These are phyloP conservation scores for Eimeria mitis DNA, from an alignment of 169 alveolate species.

Conservation along the genomic window DNA sequence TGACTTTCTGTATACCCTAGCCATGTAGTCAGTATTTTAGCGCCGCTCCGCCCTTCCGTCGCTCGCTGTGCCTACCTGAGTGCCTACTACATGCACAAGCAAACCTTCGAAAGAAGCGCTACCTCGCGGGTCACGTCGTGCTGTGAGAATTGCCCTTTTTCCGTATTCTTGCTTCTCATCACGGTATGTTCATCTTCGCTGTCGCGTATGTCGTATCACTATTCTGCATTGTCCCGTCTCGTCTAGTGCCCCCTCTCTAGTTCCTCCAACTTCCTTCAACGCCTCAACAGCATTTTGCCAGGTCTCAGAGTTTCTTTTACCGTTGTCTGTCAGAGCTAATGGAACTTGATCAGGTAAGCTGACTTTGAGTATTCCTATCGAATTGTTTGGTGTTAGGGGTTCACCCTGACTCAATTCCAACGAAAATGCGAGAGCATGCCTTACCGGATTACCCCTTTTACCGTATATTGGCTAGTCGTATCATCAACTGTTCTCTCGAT, in stretches of 20 bases:
- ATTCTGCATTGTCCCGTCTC: background rate
- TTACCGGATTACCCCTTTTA: background rate
- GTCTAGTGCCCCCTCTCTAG: background rate
- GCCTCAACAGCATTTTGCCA: background rate
- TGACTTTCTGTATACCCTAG: too few relatives aligned
- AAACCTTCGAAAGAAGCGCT: background rate
- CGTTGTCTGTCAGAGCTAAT: background rate
- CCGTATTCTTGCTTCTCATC: background rate
- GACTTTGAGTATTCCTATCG: background rate
- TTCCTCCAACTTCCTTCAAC: background rate
- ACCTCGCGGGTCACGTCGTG: background rate
- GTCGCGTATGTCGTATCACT: background rate
- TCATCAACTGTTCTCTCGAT: background rate
- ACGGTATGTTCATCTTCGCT: background rate
- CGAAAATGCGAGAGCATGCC: background rate
- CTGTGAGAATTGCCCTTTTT: background rate
- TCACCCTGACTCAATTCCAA: background rate
- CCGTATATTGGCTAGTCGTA: background rate
- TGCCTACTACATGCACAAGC: too few relatives aligned
- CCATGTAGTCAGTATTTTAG: too few relatives aligned
- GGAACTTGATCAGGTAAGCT: background rate
- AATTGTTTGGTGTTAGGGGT: background rate
- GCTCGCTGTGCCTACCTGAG: too few relatives aligned
- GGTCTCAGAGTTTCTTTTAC: background rate
- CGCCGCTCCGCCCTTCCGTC: too few relatives aligned